phyloP scores from a whole-genome alignment of 306 rosid genomes.

The Hylodesmum podocarpum region DNA sequence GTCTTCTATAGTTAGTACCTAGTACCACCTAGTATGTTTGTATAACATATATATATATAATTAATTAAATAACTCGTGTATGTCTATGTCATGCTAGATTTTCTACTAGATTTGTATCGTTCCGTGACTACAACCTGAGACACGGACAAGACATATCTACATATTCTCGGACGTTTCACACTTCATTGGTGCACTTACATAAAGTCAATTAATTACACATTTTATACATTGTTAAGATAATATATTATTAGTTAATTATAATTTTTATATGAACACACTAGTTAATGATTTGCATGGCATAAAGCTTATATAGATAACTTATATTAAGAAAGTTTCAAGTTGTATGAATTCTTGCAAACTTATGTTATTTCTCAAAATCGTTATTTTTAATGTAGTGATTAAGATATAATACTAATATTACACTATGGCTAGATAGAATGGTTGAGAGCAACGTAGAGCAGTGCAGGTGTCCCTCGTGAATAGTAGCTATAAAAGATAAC shows the following conservation, averaged over 20 bases:
- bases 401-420: too few species aligned
- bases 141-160: background rate
- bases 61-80: background rate
- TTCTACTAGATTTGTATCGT: background rate
- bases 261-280: too few species aligned
- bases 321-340: background rate
- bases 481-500: background rate
- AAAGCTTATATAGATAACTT: background rate
- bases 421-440: background rate
- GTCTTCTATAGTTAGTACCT: background rate
- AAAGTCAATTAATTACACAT: too few species aligned
- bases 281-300: background rate
- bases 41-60: background rate
- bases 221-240: too few species aligned
- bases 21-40: background rate
- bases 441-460: background rate
- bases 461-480: background rate
- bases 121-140: background rate
- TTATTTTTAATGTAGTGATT: background rate
- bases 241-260: too few species aligned
- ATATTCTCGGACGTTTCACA: background rate
- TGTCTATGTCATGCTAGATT: constrained; percentile 6
- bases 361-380: background rate
- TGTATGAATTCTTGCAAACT: background rate
- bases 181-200: background rate